Evolutionary conservation across 805 yeast species (phyloP).

Genomic region (Yarrowia keelungensis): DNA sequence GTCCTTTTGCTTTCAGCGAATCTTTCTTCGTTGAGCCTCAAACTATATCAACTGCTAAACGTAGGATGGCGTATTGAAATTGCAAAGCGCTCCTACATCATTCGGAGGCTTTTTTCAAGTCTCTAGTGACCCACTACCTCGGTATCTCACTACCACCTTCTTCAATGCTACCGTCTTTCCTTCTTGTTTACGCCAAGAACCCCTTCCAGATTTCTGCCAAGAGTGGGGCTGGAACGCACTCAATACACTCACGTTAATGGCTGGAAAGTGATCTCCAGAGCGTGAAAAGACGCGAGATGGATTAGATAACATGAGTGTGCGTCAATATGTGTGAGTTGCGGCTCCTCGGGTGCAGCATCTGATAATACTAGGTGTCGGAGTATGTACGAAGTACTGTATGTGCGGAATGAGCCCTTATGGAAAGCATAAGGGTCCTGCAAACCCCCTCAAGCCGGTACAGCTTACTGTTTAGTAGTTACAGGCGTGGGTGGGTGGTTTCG

Average conservation of each 20-base stretch:
- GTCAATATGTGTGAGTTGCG: neutral
- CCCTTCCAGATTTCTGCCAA: conserved; percentile 7
- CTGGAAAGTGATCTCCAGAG: neutral
- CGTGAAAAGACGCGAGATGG: conserved; percentile 3
- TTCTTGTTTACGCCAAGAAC: conserved; percentile 1
- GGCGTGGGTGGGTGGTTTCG: neutral
- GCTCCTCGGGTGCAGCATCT: neutral
- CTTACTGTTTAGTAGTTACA: neutral
- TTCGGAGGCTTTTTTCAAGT: too few species aligned
- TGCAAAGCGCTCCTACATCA: too few species aligned
- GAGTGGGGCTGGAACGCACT: conserved; percentile 15
- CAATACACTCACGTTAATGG: neutral
- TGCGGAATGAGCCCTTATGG: neutral
- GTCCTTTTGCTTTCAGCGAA: neutral
- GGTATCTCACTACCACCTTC: too few species aligned
- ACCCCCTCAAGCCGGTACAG: neutral
- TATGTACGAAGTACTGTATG: neutral
- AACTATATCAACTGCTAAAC: conserved; percentile 1
- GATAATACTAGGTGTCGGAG: neutral
- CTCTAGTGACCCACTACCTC: too few species aligned
- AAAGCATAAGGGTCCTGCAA: neutral
- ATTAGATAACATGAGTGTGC: conserved; percentile 19
- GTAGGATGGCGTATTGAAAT: too few species aligned
- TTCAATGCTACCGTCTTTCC: neutral
- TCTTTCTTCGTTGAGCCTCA: neutral